Percentiles rank a stretch among this genome's conserved stretches.
These are phyloP conservation scores for Penicillium lividum DNA, from an alignment of 495 filamentous ascomycete genomes.

Conservation along the genomic window DNA sequence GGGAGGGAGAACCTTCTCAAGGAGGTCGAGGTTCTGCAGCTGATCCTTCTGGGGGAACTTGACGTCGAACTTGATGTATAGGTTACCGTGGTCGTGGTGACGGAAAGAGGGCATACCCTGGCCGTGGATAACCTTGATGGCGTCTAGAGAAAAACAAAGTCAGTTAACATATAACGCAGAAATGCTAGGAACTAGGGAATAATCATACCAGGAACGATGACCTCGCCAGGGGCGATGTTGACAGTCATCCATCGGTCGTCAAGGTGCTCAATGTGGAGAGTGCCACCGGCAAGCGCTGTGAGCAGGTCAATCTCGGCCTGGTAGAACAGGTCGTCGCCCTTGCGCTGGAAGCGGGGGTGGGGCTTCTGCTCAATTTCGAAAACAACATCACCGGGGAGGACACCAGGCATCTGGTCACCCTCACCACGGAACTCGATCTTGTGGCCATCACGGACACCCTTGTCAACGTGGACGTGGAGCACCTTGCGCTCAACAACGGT, in stretches of 20 bases:
- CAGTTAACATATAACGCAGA: constrained; percentile 17
- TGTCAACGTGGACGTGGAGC: constrained; percentile 95
- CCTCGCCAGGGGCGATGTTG: constrained; percentile 87
- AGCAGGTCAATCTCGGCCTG: constrained; percentile 94
- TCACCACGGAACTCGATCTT: constrained; percentile 96
- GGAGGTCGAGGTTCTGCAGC: constrained; percentile 55
- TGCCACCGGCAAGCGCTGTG: constrained; percentile 88
- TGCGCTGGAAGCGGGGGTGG: constrained; percentile 90
- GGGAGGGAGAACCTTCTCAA: constrained; percentile 80
- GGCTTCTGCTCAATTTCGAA: constrained; percentile 99
- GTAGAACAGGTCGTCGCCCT: constrained; percentile 95
- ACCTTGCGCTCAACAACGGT: constrained; percentile 96
- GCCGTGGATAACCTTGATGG: constrained; percentile 90
- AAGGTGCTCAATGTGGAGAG: constrained; percentile 89
- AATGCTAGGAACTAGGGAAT: neutral
- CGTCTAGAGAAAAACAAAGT: constrained; percentile 51
- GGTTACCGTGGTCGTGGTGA: constrained; percentile 94
- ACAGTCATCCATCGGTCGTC: constrained; percentile 96
- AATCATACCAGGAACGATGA: constrained; percentile 85
- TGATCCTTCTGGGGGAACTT: constrained; percentile 78
- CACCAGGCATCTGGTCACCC: constrained; percentile 93
- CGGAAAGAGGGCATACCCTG: constrained; percentile 98
- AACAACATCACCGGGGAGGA: constrained; percentile 89
- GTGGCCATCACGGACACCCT: constrained; percentile 87
- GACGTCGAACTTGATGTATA: constrained; percentile 97